Evolutionary conservation across 192 early-diverging fungal species (phyloP), one percentile per base, ranked within the genome.

Genomic region (Backusella tuberculispora): DNA sequence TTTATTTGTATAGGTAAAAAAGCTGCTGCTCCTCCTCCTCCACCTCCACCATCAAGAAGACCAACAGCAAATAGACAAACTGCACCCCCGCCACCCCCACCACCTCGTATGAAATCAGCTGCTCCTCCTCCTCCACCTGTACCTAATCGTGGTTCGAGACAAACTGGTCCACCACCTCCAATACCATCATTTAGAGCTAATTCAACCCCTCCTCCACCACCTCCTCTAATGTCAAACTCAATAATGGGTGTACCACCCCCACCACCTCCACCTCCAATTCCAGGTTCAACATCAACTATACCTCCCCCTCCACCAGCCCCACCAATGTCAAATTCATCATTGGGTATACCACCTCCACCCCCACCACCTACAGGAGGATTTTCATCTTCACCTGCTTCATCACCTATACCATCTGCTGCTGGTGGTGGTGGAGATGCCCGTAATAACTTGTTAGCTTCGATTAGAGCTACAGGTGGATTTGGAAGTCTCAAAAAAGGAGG

Each of bases 401-500:
- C 71, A 45, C 50, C 73, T 42, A 9, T 42, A 34, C 63, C 63
- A 45, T 41, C 63, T 37, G 8, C 71, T 10, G 43, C 7, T 50
- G 21, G n/a, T 26, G 38, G 17, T 15, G 64, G 24, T 37, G 6
- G 26, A n/a, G 70, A 63, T 76, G 80, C 75, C 38, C 76, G 85
- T 12, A 24, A 70, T 26, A 85, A 84, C 50, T 68, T 88, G 17
- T 29, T 88, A 76, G 82, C 79, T 41, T 81, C 81, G 60, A 88
- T 88, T 50, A 69, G 85, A 64, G 80, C 77, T 15, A 74, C 81
- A 5, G 87, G 87, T 56, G 87, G 87, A 15, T 71, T 84, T 77
- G 77, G 75, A 53, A 76, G 56, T 1, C 71, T 86, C 24, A 83
- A 81, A 65, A 86, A 86, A 73, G 75, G 70, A 6, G 67, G 67